Conservation (phyloP, 805 yeast species). For the Yarrowia hollandica region DNA sequence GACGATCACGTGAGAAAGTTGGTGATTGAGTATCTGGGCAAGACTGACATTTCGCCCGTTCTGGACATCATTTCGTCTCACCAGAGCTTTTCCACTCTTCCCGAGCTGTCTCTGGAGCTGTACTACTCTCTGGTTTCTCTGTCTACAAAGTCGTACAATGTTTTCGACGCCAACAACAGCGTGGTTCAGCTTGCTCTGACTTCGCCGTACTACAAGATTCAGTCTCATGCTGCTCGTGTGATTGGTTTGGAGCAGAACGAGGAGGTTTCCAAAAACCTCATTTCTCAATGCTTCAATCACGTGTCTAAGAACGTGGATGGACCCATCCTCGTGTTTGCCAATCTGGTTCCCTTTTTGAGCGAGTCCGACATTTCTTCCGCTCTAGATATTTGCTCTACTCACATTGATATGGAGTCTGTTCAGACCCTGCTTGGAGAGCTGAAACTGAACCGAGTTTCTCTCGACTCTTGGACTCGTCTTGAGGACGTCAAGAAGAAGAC, state of each 20-base stretch:
- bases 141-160: conserved; percentile 12
- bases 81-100: not conserved
- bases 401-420: conserved; percentile 6
- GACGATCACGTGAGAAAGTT: conserved; percentile 54
- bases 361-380: not conserved
- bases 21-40: conserved; percentile 36
- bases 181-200: conserved; percentile 7
- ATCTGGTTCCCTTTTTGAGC: not conserved
- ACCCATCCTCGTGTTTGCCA: conserved; percentile 5
- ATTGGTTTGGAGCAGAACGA: conserved; percentile 13
- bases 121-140: conserved; percentile 20
- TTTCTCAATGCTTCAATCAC: not conserved
- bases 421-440: not conserved
- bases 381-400: not conserved
- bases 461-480: not conserved
- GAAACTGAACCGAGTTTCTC: conserved; percentile 7
- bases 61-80: conserved; percentile 42
- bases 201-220: conserved; percentile 20
- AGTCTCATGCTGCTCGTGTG: conserved; percentile 3
- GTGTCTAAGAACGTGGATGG: conserved; percentile 13
- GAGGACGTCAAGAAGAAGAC: conserved; percentile 15
- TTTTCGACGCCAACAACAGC: conserved; percentile 10
- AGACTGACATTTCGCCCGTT: conserved; percentile 30
- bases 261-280: not conserved
- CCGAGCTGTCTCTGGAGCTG: conserved; percentile 3